These are phyloP conservation scores for Scedosporium aurantiacum DNA, from an alignment of 2,329 filamentous ascomycete genomes.

Conservation along the genomic window DNA sequence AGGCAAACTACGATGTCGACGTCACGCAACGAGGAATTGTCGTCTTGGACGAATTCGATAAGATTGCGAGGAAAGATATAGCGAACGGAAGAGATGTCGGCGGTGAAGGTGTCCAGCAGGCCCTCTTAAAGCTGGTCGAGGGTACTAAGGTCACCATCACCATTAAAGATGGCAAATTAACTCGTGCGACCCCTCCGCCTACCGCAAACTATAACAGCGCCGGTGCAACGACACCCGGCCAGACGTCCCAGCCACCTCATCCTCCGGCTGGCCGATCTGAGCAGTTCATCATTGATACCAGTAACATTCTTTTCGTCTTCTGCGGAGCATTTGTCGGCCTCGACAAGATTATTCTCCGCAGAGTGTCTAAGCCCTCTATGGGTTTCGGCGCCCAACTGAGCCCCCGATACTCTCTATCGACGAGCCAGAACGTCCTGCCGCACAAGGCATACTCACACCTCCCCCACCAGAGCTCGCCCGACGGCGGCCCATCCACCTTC, in stretches of 20 bases:
- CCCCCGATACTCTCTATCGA: conserved; percentile 29
- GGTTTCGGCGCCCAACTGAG: conserved; percentile 83
- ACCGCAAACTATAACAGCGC: conserved; percentile 40
- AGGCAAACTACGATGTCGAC: conserved; percentile 78
- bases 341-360: conserved; percentile 74
- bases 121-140: conserved; percentile 89
- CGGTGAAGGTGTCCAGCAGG: conserved; percentile 93
- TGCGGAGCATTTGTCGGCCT: conserved; percentile 91
- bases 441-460: conserved; percentile 47
- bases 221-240: conserved; percentile 29
- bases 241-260: conserved; percentile 31
- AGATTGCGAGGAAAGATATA: conserved; percentile 82
- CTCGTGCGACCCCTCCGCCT: conserved; percentile 39
- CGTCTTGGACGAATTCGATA: conserved; percentile 94
- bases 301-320: conserved; percentile 95
- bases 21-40: conserved; percentile 87
- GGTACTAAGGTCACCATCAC: conserved; percentile 88
- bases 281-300: conserved; percentile 72
- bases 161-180: conserved; percentile 64
- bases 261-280: conserved; percentile 34
- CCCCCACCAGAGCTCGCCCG: conserved; percentile 34
- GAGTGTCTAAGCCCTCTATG: conserved; percentile 76
- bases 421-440: conserved; percentile 40
- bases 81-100: conserved; percentile 87
- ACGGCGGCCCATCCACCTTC: conserved; percentile 35